Conservation (phyloP, 768 basidiomycete genomes). For the Rossbeevera mucosa region DNA sequence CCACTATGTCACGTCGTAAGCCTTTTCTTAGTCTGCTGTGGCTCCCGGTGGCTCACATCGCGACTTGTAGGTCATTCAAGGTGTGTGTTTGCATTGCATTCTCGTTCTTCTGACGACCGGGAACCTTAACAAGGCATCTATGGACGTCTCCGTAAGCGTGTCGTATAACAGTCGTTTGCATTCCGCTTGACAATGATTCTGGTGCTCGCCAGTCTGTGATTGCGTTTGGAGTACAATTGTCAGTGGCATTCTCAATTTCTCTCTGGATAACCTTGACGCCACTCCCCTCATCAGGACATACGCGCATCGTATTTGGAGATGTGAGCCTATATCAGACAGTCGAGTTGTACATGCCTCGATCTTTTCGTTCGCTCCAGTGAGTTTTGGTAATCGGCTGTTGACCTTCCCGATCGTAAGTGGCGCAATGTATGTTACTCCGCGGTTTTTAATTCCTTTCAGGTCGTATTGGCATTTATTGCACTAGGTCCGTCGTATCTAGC, state of each 20-base stretch:
- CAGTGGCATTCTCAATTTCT: slow-evolving; percentile 1
- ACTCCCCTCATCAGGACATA: slow-evolving; percentile 26
- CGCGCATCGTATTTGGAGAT: slow-evolving; percentile 36
- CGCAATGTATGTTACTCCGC: neutral
- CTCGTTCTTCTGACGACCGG: neutral
- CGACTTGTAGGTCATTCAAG: slow-evolving; percentile 20
- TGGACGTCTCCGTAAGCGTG: slow-evolving; percentile 30
- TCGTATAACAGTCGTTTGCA: neutral
- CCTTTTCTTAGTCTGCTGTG: neutral
- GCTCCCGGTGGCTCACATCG: neutral
- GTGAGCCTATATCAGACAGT: slow-evolving; percentile 18
- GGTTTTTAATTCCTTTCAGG: slow-evolving; percentile 8
- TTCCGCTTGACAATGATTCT: neutral
- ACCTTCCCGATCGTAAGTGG: slow-evolving; percentile 31
- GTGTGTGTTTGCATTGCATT: slow-evolving; percentile 9
- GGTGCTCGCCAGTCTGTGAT: slow-evolving; percentile 25
- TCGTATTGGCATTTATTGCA: slow-evolving; percentile 27
- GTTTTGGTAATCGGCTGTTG: slow-evolving; percentile 27
- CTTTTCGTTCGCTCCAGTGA: slow-evolving; percentile 21
- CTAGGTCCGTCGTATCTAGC: slow-evolving; percentile 16
- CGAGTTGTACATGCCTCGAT: neutral
- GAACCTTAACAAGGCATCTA: slow-evolving; percentile 27
- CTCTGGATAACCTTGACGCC: slow-evolving; percentile 1
- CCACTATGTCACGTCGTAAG: slow-evolving; percentile 27
- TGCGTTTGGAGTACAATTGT: slow-evolving; percentile 36